phyloP scores from a whole-genome alignment of 2,329 filamentous ascomycete species.

The Ophiocordyceps camponoti-saundersi region DNA sequence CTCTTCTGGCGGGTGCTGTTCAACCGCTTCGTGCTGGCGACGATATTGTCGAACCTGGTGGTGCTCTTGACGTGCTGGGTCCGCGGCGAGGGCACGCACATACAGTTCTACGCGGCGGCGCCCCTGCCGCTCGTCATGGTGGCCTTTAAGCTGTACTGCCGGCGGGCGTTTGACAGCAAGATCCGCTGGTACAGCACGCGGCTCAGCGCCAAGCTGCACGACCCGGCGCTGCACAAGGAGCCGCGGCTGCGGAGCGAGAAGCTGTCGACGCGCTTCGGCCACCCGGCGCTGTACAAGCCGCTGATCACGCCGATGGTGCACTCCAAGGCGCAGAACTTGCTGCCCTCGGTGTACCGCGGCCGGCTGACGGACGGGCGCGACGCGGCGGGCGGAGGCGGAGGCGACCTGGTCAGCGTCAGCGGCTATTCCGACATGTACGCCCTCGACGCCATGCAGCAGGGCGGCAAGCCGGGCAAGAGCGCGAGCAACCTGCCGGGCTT shows the following conservation, averaged over 20 bases:
- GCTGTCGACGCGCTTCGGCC: conserved; percentile 65
- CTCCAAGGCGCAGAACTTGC: conserved; percentile 70
- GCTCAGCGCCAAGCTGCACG: conserved; percentile 30
- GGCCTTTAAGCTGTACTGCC: conserved; percentile 77
- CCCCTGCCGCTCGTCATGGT: conserved; percentile 67
- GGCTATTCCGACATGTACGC: conserved; percentile 72
- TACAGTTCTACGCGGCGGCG: conserved; percentile 47
- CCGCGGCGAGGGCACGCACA: conserved; percentile 41
- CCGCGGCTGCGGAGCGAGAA: conserved; percentile 44
- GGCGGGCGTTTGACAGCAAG: conserved; percentile 55
- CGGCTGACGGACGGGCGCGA: conserved; percentile 53
- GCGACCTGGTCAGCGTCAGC: conserved; percentile 39
- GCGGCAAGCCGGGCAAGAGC: conserved; percentile 28
- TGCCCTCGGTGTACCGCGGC: conserved; percentile 75
- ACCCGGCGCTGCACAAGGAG: conserved; percentile 30
- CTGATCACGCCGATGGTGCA: conserved; percentile 93
- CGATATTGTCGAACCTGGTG: conserved; percentile 62
- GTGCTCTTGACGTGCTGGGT: conserved; percentile 62
- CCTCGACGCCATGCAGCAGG: conserved; percentile 64
- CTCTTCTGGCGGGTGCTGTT: conserved; percentile 82
- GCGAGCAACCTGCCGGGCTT: conserved; percentile 47
- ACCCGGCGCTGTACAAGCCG: conserved; percentile 77
- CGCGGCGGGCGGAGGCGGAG: conserved; percentile 22
- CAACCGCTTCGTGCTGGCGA: conserved; percentile 79
- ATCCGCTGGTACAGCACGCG: conserved; percentile 66